Percentiles rank a stretch among this genome's conserved stretches.
phyloP scores from a whole-genome alignment of 306 rosid species.

The Ochetophila trinervis region DNA sequence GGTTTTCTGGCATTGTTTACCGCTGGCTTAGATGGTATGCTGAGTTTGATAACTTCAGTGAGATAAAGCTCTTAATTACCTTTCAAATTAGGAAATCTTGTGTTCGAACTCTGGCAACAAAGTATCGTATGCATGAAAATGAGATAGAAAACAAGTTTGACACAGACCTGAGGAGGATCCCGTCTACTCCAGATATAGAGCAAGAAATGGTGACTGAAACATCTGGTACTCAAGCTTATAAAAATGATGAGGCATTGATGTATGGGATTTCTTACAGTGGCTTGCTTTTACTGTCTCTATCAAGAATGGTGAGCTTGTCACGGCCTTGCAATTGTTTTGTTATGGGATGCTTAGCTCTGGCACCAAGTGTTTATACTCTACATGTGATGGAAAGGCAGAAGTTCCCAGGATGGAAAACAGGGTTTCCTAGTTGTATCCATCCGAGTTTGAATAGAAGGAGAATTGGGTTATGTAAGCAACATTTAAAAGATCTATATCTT shows the following conservation, averaged over 20 bases:
- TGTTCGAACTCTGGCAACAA: conserved; percentile 82
- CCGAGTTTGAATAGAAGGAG: conserved; percentile 77
- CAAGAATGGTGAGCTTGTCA: conserved; percentile 72
- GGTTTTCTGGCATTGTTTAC: conserved; percentile 66
- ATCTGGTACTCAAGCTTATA: conserved; percentile 43
- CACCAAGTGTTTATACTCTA: conserved; percentile 73
- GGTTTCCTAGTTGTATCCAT: conserved; percentile 82
- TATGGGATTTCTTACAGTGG: conserved; percentile 82
- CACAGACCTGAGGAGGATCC: conserved; percentile 61
- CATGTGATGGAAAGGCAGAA: conserved; percentile 93
- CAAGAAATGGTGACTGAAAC: conserved; percentile 41
- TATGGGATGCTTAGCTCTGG: conserved; percentile 59
- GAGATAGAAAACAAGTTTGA: conserved; percentile 71
- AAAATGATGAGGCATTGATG: conserved; percentile 64
- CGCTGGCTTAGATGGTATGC: conserved; percentile 91
- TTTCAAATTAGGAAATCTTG: conserved; percentile 75
- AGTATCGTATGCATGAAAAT: conserved; percentile 64
- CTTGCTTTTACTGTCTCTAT: conserved; percentile 63
- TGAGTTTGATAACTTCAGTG: conserved; percentile 54
- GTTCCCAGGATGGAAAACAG: conserved; percentile 91
- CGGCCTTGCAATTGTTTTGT: conserved; percentile 82
- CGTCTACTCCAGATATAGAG: conserved; percentile 49
- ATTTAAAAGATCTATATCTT: conserved; percentile 66
- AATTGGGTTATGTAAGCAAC: conserved; percentile 74
- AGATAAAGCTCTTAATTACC: conserved; percentile 55